Percentiles rank a stretch among this genome's conserved stretches.
These are phyloP conservation scores for Solanum medicagineum DNA, from an alignment of 257 asterid species.

Conservation along the genomic window DNA sequence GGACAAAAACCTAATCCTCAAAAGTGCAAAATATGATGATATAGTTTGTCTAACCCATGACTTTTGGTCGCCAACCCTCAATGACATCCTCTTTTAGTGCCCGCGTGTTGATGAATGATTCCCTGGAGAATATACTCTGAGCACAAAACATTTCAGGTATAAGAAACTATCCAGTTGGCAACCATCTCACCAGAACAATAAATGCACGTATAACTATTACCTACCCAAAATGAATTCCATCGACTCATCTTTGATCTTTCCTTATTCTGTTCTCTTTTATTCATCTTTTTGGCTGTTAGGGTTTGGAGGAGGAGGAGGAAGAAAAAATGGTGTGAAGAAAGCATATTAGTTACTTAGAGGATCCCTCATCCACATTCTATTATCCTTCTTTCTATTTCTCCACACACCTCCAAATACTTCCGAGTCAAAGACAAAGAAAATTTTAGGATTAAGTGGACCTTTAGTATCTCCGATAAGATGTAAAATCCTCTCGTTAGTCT, in stretches of 20 bases:
- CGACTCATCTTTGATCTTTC: neutral
- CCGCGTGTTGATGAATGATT: conserved; percentile 65
- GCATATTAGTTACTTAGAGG: neutral
- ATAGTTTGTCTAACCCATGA: conserved; percentile 27
- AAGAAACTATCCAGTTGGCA: neutral
- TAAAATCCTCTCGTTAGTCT: neutral
- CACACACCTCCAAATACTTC: neutral
- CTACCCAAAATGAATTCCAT: neutral
- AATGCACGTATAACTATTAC: neutral
- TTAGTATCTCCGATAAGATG: neutral
- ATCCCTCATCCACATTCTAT: neutral
- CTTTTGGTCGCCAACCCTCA: conserved; percentile 92
- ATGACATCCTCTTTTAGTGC: conserved; percentile 61
- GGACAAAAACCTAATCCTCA: neutral
- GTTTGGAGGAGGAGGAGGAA: neutral
- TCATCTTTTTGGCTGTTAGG: neutral
- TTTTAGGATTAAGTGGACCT: neutral
- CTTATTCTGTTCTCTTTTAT: neutral
- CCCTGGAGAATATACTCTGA: conserved; percentile 69
- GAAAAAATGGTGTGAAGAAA: neutral
- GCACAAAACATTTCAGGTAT: conserved; percentile 1
- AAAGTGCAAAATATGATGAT: neutral
- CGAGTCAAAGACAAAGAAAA: neutral
- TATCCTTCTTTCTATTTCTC: neutral
- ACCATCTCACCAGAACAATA: neutral